Conservation (phyloP, 140 eudicot genomes). For the Bidens hawaiensis region DNA sequence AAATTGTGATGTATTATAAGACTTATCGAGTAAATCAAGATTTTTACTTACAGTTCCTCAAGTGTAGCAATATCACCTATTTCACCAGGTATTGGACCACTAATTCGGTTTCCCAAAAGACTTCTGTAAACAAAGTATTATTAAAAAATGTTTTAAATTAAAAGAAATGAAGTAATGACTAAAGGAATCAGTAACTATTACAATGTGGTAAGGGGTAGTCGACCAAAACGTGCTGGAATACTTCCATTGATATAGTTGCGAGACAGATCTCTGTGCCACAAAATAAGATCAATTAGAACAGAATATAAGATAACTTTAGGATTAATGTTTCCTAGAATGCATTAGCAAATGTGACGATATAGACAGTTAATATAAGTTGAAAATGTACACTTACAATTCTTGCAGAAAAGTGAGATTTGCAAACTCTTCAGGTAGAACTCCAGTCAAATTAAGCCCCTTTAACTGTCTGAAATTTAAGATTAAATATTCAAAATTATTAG, state of each 20-base stretch:
- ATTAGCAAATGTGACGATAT: not conserved
- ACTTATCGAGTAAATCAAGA: not conserved
- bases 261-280: constrained; percentile 60
- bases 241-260: constrained; percentile 70
- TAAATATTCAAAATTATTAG: too few relatives aligned
- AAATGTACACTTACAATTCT: constrained; percentile 55
- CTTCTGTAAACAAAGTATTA: constrained; percentile 41
- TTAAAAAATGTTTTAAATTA: constrained; percentile 5
- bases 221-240: constrained; percentile 55
- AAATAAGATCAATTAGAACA: not conserved
- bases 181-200: constrained; percentile 29
- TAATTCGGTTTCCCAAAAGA: constrained; percentile 64
- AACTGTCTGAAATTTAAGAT: constrained; percentile 43
- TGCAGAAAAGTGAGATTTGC: constrained; percentile 51
- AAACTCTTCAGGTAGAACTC: constrained; percentile 72
- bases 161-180: not conserved
- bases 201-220: constrained; percentile 50
- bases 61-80: constrained; percentile 66
- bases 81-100: constrained; percentile 71
- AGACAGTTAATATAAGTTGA: constrained; percentile 1
- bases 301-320: too few relatives aligned
- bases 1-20: not conserved
- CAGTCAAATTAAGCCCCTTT: constrained; percentile 76
- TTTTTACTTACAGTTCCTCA: constrained; percentile 59
- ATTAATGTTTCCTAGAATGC: too few relatives aligned